Base-by-base conservation (phyloP, 208 protist species). In the Leishmania amazonensis region DNA sequence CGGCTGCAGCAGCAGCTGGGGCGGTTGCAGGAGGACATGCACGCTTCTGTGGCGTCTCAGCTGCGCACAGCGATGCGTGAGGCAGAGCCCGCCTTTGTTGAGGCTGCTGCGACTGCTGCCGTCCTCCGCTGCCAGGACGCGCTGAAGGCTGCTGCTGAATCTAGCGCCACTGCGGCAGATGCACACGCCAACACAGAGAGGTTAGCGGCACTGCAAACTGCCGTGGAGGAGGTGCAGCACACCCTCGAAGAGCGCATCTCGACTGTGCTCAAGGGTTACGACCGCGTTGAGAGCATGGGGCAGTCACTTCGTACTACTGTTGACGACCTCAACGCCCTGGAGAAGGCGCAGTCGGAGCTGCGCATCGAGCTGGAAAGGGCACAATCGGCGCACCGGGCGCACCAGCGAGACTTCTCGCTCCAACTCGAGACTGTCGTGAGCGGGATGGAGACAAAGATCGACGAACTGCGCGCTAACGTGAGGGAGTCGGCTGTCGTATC, bases 1-100 rank as follows among this genome's bases (percentile, higher is more conserved):
- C 47, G 7, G 7, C 51, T 76, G 51, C 45, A 76, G 73, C 31
- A 76, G 73, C 51, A 62, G 49, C 73, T 76, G 73, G 73, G 19
- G 35, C n/a, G 21, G 13, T 35, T 76, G 51, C 73, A 62, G 51
- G 73, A 40, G 51, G 35, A 42, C 51, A 62, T 76, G 49, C 73
- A 40, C 19, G 73, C 47, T 8, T 62, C 28, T 76, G 51, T 76
- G n/a, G 15, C 51, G 15, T 54, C 73, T 11, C 73, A 76, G 73
- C 17, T 76, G 8, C 53, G 73, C 51, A 45, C 40, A 51, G 58
- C 70, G 58, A 40, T 70, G 13, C 38, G 45, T 65, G 42, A 49
- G 31, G 60, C 45, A 47, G 42, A 79, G 24, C 45, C 75, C 15
- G n/a, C 54, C 15, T 68, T 65, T 58, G 38, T 67, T 28, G 75